Conservation (phyloP, 2,329 filamentous ascomycete species). For the Coleophoma cylindrospora region DNA sequence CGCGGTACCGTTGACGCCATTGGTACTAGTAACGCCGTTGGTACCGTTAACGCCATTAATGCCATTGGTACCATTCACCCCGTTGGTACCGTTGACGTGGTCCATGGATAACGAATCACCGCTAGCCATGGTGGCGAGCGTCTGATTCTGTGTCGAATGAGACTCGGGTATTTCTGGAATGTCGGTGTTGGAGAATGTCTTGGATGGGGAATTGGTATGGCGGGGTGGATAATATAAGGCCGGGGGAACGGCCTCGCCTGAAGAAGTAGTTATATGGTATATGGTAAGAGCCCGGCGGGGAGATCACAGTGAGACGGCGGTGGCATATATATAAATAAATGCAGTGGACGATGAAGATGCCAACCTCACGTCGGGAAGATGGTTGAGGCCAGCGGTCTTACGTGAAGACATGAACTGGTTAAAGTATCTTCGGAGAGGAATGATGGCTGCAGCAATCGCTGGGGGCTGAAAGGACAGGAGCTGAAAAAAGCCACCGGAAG, state of each 20-base stretch:
- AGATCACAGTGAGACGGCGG: not conserved
- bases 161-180: too few relatives aligned
- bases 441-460: not conserved
- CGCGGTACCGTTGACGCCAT: not conserved
- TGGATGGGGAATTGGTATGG: not conserved
- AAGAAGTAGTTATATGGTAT: not conserved
- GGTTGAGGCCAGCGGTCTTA: not conserved
- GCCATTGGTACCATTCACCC: not conserved
- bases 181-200: not conserved
- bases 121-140: not conserved
- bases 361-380: not conserved
- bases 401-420: not conserved
- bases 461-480: not conserved
- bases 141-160: too few relatives aligned
- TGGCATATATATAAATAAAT: not conserved
- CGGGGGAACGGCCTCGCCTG: not conserved
- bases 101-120: not conserved
- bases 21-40: not conserved
- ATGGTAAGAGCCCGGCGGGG: not conserved
- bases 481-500: constrained; percentile 1
- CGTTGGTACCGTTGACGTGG: too few relatives aligned
- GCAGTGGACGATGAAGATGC: not conserved
- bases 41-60: not conserved
- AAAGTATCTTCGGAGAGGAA: not conserved
- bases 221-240: not conserved